Evolutionary conservation across 2,329 filamentous ascomycete species (phyloP).

Genomic region (Cucurbitaria berberidis): DNA sequence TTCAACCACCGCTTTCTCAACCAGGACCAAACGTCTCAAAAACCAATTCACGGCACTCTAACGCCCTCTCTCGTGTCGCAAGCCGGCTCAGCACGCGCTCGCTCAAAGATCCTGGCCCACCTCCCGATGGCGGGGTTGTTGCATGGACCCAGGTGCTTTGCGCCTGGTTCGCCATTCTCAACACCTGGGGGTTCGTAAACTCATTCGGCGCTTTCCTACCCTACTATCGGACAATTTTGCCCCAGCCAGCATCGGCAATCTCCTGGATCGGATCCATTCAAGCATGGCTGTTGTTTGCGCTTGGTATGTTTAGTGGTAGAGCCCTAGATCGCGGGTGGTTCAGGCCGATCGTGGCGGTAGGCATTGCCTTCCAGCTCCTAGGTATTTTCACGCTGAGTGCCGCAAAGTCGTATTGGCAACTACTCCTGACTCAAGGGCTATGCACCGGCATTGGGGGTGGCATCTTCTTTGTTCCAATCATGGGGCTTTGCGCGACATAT

Average conservation of each 20-base stretch:
- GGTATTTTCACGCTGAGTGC: constrained; percentile 59
- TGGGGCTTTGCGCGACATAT: constrained; percentile 56
- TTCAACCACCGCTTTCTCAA: constrained; percentile 2
- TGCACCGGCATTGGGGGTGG: constrained; percentile 41
- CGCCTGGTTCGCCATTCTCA: constrained; percentile 39
- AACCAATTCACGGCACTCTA: constrained; percentile 20
- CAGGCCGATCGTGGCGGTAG: constrained; percentile 49
- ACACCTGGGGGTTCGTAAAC: constrained; percentile 51
- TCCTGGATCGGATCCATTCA: constrained; percentile 61
- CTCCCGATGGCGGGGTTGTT: constrained; percentile 52
- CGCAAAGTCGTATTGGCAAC: constrained; percentile 57
- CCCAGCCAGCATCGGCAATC: constrained; percentile 51
- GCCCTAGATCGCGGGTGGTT: constrained; percentile 59
- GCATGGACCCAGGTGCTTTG: constrained; percentile 43
- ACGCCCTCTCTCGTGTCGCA: constrained; percentile 34
- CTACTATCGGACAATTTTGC: constrained; percentile 51
- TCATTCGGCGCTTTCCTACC: constrained; percentile 56
- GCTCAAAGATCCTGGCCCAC: constrained; percentile 41
- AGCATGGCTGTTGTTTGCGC: constrained; percentile 54
- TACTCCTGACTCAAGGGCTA: constrained; percentile 42
- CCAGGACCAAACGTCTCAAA: constrained; percentile 7
- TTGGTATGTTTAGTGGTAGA: constrained; percentile 55
- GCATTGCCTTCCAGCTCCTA: constrained; percentile 52
- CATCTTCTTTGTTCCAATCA: constrained; percentile 40
- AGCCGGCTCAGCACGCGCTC: constrained; percentile 45